phyloP scores from a whole-genome alignment of 2,329 filamentous ascomycete species.

The Ascochyta viciae-villosae region DNA sequence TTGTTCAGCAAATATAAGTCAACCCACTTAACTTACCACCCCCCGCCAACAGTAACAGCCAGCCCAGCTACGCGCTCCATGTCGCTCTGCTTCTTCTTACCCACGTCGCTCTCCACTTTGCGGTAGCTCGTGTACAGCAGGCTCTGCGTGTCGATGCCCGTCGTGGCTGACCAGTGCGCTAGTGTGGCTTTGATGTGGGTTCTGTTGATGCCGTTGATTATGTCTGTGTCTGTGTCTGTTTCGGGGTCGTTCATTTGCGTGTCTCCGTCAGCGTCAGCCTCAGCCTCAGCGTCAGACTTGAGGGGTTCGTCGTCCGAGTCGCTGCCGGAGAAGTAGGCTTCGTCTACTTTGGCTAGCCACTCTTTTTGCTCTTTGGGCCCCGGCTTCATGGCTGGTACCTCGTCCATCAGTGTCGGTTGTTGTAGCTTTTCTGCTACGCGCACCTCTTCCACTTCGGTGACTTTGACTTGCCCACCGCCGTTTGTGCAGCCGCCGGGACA shows the following conservation, averaged over 20 bases:
- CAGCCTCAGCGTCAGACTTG: constrained; percentile 25
- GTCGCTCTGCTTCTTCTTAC: constrained; percentile 68
- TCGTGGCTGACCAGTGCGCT: constrained; percentile 76
- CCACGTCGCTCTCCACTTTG: constrained; percentile 93
- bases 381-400: constrained; percentile 55
- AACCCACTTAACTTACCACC: constrained; percentile 73
- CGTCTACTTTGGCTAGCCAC: constrained; percentile 60
- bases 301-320: constrained; percentile 40
- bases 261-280: constrained; percentile 49
- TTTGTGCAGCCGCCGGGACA: constrained; percentile 99
- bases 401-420: constrained; percentile 18
- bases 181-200: constrained; percentile 72
- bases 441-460: constrained; percentile 71
- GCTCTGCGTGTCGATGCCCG: constrained; percentile 72
- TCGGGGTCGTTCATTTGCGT: constrained; percentile 38
- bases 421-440: constrained; percentile 41
- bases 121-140: constrained; percentile 87
- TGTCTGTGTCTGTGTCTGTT: constrained; percentile 18
- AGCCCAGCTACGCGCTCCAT: constrained; percentile 86
- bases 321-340: constrained; percentile 85
- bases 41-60: constrained; percentile 88
- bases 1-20: background rate
- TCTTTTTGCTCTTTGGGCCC: constrained; percentile 83
- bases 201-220: constrained; percentile 70
- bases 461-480: constrained; percentile 92